A percentile compares a stretch with the other conserved stretches of the same genome.
These are phyloP conservation scores for Tuber melanosporum DNA, from an alignment of 495 filamentous ascomycete species.

Conservation along the genomic window DNA sequence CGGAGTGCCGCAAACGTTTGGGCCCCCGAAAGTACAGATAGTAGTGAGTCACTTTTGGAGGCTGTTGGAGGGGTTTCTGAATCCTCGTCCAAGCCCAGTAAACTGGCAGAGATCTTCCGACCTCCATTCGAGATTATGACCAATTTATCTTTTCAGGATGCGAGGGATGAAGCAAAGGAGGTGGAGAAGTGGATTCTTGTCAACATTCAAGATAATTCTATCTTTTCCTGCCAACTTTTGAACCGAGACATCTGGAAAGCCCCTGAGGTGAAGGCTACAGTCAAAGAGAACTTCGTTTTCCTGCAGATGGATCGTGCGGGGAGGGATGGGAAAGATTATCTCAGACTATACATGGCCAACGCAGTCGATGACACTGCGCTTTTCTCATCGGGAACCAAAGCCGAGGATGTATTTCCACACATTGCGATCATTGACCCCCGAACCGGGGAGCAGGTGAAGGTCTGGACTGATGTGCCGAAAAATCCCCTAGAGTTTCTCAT, in stretches of 20 bases:
- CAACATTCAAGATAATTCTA: conserved; percentile 83
- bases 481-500: conserved; percentile 74
- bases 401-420: conserved; percentile 60
- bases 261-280: conserved; percentile 62
- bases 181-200: conserved; percentile 88
- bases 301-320: conserved; percentile 85
- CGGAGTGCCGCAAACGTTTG: conserved; percentile 57
- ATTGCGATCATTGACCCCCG: conserved; percentile 93
- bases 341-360: conserved; percentile 79
- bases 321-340: conserved; percentile 64
- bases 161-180: conserved; percentile 75
- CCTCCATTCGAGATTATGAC: conserved; percentile 85
- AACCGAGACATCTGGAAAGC: conserved; percentile 97
- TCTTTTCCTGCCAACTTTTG: conserved; percentile 86
- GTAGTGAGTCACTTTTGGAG: conserved; percentile 52
- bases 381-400: conserved; percentile 20
- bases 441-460: conserved; percentile 94
- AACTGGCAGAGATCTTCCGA: conserved; percentile 82
- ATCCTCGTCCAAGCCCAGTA: conserved; percentile 59
- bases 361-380: conserved; percentile 59
- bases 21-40: conserved; percentile 47
- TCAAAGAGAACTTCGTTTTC: conserved; percentile 90
- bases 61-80: conserved; percentile 71
- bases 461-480: conserved; percentile 80
- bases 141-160: conserved; percentile 65